Percentiles rank a stretch among this genome's conserved stretches.
These are phyloP conservation scores for Melanogaster broomeanus DNA, from an alignment of 768 basidiomycete species.

Conservation along the genomic window DNA sequence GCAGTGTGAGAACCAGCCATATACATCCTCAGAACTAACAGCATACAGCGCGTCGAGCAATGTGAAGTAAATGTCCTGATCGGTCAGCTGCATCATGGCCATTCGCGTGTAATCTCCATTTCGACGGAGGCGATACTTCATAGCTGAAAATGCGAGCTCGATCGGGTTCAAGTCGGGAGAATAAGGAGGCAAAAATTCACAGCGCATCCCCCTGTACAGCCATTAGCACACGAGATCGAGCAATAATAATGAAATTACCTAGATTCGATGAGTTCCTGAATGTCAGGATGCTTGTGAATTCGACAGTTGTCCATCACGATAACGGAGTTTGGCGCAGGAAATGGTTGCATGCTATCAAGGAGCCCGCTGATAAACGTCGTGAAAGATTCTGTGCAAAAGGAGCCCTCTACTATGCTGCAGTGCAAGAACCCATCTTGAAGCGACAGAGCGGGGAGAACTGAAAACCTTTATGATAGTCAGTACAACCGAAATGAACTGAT, in stretches of 20 bases:
- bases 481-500: background rate
- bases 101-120: conserved; percentile 13
- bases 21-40: conserved; percentile 15
- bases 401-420: conserved; percentile 15
- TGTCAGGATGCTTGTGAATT: conserved; percentile 32
- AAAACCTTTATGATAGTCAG: background rate
- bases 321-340: conserved; percentile 35
- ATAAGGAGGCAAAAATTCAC: too few relatives aligned
- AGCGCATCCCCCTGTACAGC: too few relatives aligned
- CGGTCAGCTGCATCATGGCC: conserved; percentile 11
- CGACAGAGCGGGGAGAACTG: conserved; percentile 1
- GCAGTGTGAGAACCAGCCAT: conserved; percentile 21
- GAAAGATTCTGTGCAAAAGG: conserved; percentile 32
- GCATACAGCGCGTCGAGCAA: conserved; percentile 21
- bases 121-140: conserved; percentile 24
- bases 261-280: conserved; percentile 32
- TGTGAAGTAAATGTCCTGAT: conserved; percentile 14
- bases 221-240: too few relatives aligned
- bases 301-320: conserved; percentile 41
- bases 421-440: too few relatives aligned
- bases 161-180: conserved; percentile 19
- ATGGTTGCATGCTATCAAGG: conserved; percentile 40
- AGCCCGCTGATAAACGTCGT: conserved; percentile 33
- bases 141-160: conserved; percentile 31
- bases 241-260: conserved; percentile 15